phyloP scores from a whole-genome alignment of 306 rosid genomes.

The Malus sieversii region DNA sequence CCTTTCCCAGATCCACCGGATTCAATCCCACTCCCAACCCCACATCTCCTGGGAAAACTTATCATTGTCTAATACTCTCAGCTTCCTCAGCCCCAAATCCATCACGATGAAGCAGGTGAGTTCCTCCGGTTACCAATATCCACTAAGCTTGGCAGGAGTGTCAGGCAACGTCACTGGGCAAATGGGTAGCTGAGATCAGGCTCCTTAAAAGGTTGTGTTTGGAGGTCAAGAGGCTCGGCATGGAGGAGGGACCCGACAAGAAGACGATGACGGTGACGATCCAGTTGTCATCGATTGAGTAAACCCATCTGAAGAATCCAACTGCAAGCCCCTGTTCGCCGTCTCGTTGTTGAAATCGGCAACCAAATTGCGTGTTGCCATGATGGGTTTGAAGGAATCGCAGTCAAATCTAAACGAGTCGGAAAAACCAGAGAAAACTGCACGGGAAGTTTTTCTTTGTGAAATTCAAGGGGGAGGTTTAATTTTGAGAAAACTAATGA shows the following conservation, averaged over 20 bases:
- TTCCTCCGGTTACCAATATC: conserved; percentile 41
- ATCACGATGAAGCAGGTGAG: conserved; percentile 58
- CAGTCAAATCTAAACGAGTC: conserved; percentile 13
- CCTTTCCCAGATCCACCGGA: conserved; percentile 56
- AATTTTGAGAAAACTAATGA: no score
- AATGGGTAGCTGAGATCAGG: conserved; percentile 92
- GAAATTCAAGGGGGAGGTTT: no score
- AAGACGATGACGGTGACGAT: no score
- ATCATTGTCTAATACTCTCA: neutral
- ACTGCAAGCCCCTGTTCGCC: conserved; percentile 47
- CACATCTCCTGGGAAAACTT: neutral
- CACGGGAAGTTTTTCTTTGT: no score
- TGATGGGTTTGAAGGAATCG: conserved; percentile 60
- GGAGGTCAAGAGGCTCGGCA: conserved; percentile 50
- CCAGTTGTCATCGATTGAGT: conserved; percentile 14
- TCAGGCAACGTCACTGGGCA: conserved; percentile 92
- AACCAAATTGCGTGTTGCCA: conserved; percentile 71
- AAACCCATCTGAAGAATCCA: conserved; percentile 47
- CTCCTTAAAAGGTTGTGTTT: conserved; percentile 52
- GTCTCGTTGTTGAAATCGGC: conserved; percentile 73
- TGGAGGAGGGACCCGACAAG: conserved; percentile 74
- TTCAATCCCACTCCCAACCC: conserved; percentile 32
- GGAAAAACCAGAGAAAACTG: conserved; percentile 9
- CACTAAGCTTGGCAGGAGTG: conserved; percentile 81
- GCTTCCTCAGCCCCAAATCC: conserved; percentile 44